Evolutionary conservation across 2,329 filamentous ascomycete species (phyloP).

Genomic region (Aspergillus pseudoviridinutans): DNA sequence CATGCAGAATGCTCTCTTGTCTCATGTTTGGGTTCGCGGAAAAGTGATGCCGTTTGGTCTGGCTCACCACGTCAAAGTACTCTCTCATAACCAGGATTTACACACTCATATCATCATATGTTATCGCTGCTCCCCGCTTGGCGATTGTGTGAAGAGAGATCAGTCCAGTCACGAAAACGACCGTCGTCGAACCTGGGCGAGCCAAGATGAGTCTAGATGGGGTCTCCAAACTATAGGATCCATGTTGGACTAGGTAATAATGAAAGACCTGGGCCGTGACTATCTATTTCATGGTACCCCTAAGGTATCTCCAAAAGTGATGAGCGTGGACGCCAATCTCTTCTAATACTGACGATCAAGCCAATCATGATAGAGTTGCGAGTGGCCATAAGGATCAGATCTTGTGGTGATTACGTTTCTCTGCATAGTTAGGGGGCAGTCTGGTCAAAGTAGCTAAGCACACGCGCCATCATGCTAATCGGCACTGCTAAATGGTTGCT

Average conservation of each 20-base stretch:
- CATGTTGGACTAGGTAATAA: neutral
- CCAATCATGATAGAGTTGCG: neutral
- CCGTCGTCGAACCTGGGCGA: neutral
- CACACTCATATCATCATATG: neutral
- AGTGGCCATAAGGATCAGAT: neutral
- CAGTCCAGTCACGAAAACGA: neutral
- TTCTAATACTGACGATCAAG: neutral
- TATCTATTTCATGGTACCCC: neutral
- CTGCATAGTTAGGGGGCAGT: neutral
- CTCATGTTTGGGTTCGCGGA: neutral
- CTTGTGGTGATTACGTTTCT: neutral
- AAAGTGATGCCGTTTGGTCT: neutral
- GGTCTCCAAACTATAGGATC: neutral
- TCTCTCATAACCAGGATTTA: neutral
- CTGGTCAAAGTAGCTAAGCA: neutral
- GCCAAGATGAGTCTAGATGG: neutral
- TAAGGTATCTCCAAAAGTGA: neutral
- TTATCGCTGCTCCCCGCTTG: neutral
- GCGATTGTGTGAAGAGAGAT: too few relatives aligned
- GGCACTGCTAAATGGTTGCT: conserved; percentile 26
- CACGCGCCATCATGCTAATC: conserved; percentile 12
- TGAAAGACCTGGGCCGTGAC: neutral
- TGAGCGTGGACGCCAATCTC: neutral
- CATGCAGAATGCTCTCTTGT: neutral
- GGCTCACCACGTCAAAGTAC: neutral